Evolutionary conservation across 345 rosid genomes (phyloP).

Genomic region (Gossypium sturtianum): DNA sequence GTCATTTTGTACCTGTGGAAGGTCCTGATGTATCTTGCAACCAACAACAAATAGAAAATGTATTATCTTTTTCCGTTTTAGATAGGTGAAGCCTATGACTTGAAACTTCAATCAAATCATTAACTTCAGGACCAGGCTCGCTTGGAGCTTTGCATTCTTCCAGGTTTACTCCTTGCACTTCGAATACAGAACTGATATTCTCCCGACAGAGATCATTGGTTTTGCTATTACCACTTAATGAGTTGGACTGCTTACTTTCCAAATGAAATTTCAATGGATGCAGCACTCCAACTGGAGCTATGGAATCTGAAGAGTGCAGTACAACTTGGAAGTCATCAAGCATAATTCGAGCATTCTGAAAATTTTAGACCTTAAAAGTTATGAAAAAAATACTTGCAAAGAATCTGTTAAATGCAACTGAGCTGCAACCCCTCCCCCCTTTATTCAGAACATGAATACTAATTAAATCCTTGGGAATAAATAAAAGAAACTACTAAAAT

Average conservation of each 20-base stretch:
- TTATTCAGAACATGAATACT: background rate
- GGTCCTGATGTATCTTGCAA: constrained; percentile 44
- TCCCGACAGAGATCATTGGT: constrained; percentile 15
- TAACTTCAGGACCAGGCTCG: constrained; percentile 26
- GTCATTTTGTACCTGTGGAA: constrained; percentile 49
- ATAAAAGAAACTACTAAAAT: background rate
- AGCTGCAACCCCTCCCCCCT: background rate
- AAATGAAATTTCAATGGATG: constrained; percentile 74
- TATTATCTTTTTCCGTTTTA: constrained; percentile 41
- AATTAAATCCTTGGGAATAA: background rate
- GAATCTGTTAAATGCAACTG: constrained; percentile 3
- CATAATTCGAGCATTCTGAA: constrained; percentile 74
- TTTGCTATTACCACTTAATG: constrained; percentile 16
- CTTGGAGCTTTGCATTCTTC: constrained; percentile 26
- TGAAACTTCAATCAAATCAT: constrained; percentile 32
- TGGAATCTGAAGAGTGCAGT: constrained; percentile 75
- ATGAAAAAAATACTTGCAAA: constrained; percentile 5
- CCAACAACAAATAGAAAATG: constrained; percentile 83
- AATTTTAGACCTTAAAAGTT: constrained; percentile 14
- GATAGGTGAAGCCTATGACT: constrained; percentile 41
- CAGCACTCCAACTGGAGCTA: constrained; percentile 92
- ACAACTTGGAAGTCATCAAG: constrained; percentile 74
- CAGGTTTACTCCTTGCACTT: constrained; percentile 50
- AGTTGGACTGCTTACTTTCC: constrained; percentile 47
- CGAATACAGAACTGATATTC: constrained; percentile 46